These are phyloP conservation scores for Taphrina communis DNA, from an alignment of 1,139 yeast genomes.

Conservation along the genomic window DNA sequence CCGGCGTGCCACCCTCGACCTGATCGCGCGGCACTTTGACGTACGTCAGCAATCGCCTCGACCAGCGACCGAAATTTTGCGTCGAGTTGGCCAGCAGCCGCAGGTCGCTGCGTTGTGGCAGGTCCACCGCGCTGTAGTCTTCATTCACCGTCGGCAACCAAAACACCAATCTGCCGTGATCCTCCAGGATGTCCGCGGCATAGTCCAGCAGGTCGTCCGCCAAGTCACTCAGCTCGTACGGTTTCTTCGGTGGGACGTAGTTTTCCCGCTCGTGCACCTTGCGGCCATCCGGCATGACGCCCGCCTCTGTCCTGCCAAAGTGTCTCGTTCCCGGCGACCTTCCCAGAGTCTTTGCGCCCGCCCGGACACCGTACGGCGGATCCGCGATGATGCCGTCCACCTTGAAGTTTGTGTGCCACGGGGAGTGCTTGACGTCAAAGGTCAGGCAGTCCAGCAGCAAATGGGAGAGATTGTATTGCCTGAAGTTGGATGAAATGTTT, in stretches of 20 bases:
- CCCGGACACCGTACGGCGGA: conserved; percentile 98
- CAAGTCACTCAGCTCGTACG: conserved; percentile 77
- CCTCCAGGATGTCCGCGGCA: conserved; percentile 72
- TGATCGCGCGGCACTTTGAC: background rate
- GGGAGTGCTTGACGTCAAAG: conserved; percentile 94
- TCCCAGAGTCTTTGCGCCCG: conserved; percentile 91
- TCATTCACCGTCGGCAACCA: conserved; percentile 99
- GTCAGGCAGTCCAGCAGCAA: conserved; percentile 76
- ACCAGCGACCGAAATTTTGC: conserved; percentile 81
- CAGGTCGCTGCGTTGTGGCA: conserved; percentile 57
- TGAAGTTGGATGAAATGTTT: conserved; percentile 66
- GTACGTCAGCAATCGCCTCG: conserved; percentile 32
- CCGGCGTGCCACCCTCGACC: conserved; percentile 1
- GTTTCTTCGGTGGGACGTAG: conserved; percentile 90
- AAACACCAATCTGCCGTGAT: conserved; percentile 80
- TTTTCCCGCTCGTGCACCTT: conserved; percentile 81
- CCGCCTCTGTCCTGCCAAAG: conserved; percentile 25
- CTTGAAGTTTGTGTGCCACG: conserved; percentile 65
- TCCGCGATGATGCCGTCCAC: conserved; percentile 90
- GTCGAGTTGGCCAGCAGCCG: conserved; percentile 70
- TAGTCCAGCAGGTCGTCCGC: conserved; percentile 77
- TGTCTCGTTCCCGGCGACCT: conserved; percentile 61
- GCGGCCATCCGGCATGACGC: conserved; percentile 20
- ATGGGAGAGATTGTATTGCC: conserved; percentile 67
- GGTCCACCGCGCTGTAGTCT: conserved; percentile 69